These are phyloP conservation scores for Erodium texanum DNA, from an alignment of 441 rosid species.

Conservation along the genomic window DNA sequence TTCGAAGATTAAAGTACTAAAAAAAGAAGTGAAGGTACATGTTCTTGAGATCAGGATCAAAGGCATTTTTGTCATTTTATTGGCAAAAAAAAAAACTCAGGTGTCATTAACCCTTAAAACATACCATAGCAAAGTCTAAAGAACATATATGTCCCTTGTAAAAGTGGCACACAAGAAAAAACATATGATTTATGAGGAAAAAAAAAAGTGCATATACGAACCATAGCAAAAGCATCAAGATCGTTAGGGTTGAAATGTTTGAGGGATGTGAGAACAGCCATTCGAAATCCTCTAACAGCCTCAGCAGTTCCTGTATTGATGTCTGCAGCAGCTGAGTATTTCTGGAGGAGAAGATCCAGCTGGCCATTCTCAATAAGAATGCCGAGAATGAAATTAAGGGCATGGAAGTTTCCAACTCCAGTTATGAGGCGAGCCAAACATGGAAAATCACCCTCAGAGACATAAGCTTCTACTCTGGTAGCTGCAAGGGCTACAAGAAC, in stretches of 20 bases:
- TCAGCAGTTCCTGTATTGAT: conserved; percentile 68
- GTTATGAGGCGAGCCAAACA: conserved; percentile 91
- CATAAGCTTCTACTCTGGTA: conserved; percentile 90
- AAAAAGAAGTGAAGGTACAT: too few relatives aligned
- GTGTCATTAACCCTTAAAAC: too few relatives aligned
- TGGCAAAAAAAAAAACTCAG: too few relatives aligned
- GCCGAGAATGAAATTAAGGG: conserved; percentile 88
- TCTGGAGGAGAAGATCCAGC: conserved; percentile 90
- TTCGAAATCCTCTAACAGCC: conserved; percentile 89
- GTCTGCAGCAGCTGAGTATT: conserved; percentile 88
- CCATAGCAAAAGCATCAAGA: conserved; percentile 89
- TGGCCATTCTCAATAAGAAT: conserved; percentile 94
- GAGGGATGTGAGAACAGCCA: conserved; percentile 90
- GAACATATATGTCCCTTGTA: background rate
- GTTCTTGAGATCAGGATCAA: too few relatives aligned
- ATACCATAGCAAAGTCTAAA: too few relatives aligned
- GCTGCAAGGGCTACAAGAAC: conserved; percentile 97
- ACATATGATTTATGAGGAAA: background rate
- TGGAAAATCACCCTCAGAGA: conserved; percentile 84
- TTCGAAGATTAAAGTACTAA: too few relatives aligned
- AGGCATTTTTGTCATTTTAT: too few relatives aligned
- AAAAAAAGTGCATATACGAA: conserved; percentile 30
- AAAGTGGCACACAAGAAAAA: background rate
- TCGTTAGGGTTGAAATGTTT: conserved; percentile 87
- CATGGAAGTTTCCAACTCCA: conserved; percentile 93